These are phyloP conservation scores for Anthracocystis setariae DNA, from an alignment of 1,284 basidiomycete genomes.

Conservation along the genomic window DNA sequence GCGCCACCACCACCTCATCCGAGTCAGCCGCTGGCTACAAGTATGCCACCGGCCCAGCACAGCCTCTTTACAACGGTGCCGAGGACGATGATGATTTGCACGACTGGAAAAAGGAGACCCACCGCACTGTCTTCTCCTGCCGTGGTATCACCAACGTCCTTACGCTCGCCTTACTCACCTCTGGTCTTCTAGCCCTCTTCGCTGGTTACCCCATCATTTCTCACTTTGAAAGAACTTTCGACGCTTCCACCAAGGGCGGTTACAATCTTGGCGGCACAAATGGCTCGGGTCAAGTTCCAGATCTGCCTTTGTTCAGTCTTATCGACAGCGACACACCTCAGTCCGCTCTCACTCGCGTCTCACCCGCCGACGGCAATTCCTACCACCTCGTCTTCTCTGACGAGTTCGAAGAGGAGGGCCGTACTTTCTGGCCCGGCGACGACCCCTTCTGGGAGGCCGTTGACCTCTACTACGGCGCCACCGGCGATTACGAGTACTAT, in stretches of 20 bases:
- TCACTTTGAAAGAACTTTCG: conserved; percentile 27
- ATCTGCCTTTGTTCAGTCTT: conserved; percentile 44
- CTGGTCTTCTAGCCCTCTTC: conserved; percentile 52
- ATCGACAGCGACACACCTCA: conserved; percentile 55
- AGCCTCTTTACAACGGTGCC: conserved; percentile 25
- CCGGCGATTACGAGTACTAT: conserved; percentile 57
- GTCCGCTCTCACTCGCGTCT: conserved; percentile 33
- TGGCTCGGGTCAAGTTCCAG: conserved; percentile 60
- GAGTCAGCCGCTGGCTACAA: conserved; percentile 22
- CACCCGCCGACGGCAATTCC: conserved; percentile 27
- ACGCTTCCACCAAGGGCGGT: conserved; percentile 22
- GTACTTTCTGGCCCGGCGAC: conserved; percentile 63
- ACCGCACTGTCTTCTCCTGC: conserved; percentile 29
- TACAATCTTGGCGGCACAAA: conserved; percentile 76
- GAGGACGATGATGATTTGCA: conserved; percentile 60
- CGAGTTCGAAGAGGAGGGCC: conserved; percentile 57
- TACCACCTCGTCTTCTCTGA: conserved; percentile 62
- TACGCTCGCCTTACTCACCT: conserved; percentile 35
- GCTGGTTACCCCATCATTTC: conserved; percentile 58
- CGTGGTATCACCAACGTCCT: conserved; percentile 51
- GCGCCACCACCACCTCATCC: conserved; percentile 17
- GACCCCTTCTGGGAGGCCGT: conserved; percentile 61
- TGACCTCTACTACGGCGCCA: conserved; percentile 57
- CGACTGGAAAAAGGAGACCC: conserved; percentile 41
- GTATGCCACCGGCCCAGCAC: conserved; percentile 20